Base-by-base conservation (phyloP, 768 basidiomycete genomes). In the Tulasnella calospora region DNA sequence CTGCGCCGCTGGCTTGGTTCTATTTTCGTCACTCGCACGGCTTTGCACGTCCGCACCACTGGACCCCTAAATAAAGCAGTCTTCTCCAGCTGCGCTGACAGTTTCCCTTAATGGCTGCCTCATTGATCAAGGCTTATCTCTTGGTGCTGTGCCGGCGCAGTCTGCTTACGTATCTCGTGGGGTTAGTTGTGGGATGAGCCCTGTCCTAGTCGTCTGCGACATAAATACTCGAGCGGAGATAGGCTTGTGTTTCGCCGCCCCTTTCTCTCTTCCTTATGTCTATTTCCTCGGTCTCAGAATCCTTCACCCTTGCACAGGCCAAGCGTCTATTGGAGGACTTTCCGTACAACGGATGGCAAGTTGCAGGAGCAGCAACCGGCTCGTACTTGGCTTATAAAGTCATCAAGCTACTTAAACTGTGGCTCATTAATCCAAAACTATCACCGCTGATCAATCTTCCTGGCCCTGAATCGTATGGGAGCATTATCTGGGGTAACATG, bases 361-460 rank as follows among this genome's bases (percentile, higher is more conserved):
- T 33, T 36, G 71, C 27, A 27, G 71, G 38, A 19, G 71, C 36
- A 36, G 71, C 36, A 21, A 46, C 44, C 38, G 36, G 36, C 19
- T 27, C 33, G 15, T 72, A 72, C 21, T 8, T 46, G 19, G 38
- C 44, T 21, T 72, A 40, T 35, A 72, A 40, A 35, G 9, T 72
- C 6, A 35, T 17, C 61, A 35, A 35, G 13, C 27, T 67, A 5
- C 12, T 72, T 13, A 72, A 72, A 30, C 15, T 13, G 3, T 40
- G 19, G n/a, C 6, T 76, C 15, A 41, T 76, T 35, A 30, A 78
- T 30, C 69, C 77, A 30, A 35, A 13, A 9, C 13, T 82, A 17
- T 88, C 88, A 0, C 86, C 88, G 2, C 80, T 90, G 21, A 85
- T 85, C n/a, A 79, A 85, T 57, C 84, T 91, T 33, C 89, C 87